These are phyloP conservation scores for Mycena maculata DNA, from an alignment of 768 basidiomycete genomes.

Conservation along the genomic window DNA sequence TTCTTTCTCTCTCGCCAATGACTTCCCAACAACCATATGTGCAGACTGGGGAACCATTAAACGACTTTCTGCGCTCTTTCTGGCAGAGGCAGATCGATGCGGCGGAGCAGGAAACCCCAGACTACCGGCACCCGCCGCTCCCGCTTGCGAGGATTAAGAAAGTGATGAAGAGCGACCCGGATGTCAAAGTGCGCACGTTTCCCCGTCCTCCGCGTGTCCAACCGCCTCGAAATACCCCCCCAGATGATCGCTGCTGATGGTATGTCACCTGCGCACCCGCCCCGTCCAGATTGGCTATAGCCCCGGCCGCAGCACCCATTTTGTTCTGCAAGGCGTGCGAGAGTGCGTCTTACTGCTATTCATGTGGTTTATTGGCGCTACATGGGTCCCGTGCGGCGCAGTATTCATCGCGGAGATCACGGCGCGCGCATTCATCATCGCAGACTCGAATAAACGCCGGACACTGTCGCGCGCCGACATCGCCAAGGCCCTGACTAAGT, in stretches of 20 bases:
- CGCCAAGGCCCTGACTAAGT: conserved; percentile 90
- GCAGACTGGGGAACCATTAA: conserved; percentile 86
- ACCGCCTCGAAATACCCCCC: conserved; percentile 20
- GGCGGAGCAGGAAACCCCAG: conserved; percentile 89
- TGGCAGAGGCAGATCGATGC: conserved; percentile 91
- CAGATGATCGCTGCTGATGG: conserved; percentile 99
- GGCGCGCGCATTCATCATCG: conserved; percentile 93
- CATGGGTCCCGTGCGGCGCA: too few relatives aligned
- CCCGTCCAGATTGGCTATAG: conserved; percentile 27
- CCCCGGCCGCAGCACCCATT: conserved; percentile 75
- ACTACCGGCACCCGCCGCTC: conserved; percentile 88
- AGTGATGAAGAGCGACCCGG: conserved; percentile 98
- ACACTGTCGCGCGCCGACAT: conserved; percentile 95
- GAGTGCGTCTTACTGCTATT: conserved; percentile 66
- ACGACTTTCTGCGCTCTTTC: conserved; percentile 86
- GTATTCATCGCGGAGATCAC: conserved; percentile 99
- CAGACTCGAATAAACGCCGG: conserved; percentile 95
- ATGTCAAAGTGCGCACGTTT: conserved; percentile 81
- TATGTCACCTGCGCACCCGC: conserved; percentile 47
- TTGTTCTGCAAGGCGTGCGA: conserved; percentile 99
- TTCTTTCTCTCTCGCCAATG: conserved; percentile 8
- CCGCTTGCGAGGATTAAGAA: conserved; percentile 98
- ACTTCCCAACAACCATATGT: conserved; percentile 69
- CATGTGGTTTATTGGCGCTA: neutral
- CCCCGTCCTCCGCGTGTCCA: neutral